phyloP scores from a whole-genome alignment of 1,284 basidiomycete species.

The Calocybe gambosa region DNA sequence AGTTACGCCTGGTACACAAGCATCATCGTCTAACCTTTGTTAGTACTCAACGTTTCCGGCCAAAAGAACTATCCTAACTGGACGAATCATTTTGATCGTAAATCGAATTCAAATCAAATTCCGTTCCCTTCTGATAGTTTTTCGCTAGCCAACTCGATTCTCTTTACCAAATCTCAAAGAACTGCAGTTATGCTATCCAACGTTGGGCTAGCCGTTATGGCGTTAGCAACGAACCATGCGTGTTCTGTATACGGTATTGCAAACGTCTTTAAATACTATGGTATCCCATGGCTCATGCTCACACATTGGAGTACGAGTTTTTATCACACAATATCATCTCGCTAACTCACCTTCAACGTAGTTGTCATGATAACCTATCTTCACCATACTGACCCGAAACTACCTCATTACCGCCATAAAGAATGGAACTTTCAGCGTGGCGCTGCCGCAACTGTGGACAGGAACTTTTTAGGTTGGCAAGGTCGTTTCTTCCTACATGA shows the following conservation, averaged over 20 bases:
- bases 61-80: slow-evolving; percentile 63
- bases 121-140: slow-evolving; percentile 15
- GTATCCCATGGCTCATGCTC: slow-evolving; percentile 51
- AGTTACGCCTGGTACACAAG: slow-evolving; percentile 22
- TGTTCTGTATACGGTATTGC: slow-evolving; percentile 30
- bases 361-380: slow-evolving; percentile 54
- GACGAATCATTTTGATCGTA: slow-evolving; percentile 58
- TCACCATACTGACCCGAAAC: slow-evolving; percentile 44
- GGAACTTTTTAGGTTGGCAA: slow-evolving; percentile 45
- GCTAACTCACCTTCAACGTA: too few species aligned
- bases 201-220: slow-evolving; percentile 45
- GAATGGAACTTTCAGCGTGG: slow-evolving; percentile 48
- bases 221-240: slow-evolving; percentile 31
- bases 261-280: slow-evolving; percentile 47
- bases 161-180: slow-evolving; percentile 48
- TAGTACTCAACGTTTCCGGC: slow-evolving; percentile 59
- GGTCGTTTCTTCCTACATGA: slow-evolving; percentile 53
- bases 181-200: slow-evolving; percentile 49
- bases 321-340: too few species aligned
- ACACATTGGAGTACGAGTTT: slow-evolving; percentile 47
- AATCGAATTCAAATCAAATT: slow-evolving; percentile 17
- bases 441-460: slow-evolving; percentile 44
- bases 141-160: slow-evolving; percentile 42
- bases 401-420: slow-evolving; percentile 53
- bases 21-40: slow-evolving; percentile 52